Percentiles rank a stretch among this genome's conserved stretches.
Evolutionary conservation across 257 asterid species (phyloP).

Genomic region (Coffea canephora): DNA sequence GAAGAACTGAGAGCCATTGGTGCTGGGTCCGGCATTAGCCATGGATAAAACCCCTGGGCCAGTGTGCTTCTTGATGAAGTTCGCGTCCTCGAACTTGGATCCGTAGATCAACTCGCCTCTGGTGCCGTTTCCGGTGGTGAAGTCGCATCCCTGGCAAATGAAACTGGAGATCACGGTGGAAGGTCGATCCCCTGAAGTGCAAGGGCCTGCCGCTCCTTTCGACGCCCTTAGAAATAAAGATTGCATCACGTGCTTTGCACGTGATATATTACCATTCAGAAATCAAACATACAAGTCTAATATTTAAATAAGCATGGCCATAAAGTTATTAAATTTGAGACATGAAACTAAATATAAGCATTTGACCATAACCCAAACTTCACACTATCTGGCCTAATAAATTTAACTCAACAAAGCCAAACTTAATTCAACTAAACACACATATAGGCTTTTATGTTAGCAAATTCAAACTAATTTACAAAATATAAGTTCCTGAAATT

Average conservation of each 20-base stretch:
- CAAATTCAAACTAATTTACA: no score
- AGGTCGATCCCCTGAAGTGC: constrained; percentile 56
- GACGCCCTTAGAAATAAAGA: constrained; percentile 30
- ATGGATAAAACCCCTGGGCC: constrained; percentile 67
- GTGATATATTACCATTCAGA: neutral
- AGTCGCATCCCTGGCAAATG: constrained; percentile 73
- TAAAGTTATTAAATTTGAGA: no score
- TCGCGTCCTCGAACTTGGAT: constrained; percentile 57
- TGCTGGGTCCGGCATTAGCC: constrained; percentile 67
- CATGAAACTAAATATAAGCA: no score
- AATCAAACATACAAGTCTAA: no score
- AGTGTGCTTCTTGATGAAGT: constrained; percentile 55
- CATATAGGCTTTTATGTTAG: no score
- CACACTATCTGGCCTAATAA: no score
- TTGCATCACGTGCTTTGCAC: constrained; percentile 15
- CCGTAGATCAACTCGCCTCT: constrained; percentile 83
- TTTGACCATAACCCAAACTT: no score
- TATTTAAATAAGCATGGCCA: no score
- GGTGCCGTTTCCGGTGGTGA: constrained; percentile 69
- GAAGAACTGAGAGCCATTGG: constrained; percentile 72
- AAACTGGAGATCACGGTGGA: constrained; percentile 60
- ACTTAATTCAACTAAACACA: no score
- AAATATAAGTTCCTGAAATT: no score
- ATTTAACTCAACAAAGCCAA: no score
- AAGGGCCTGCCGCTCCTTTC: constrained; percentile 53